Evolutionary conservation across 495 filamentous ascomycete genomes (phyloP).

Genomic region (Collariella sp.): DNA sequence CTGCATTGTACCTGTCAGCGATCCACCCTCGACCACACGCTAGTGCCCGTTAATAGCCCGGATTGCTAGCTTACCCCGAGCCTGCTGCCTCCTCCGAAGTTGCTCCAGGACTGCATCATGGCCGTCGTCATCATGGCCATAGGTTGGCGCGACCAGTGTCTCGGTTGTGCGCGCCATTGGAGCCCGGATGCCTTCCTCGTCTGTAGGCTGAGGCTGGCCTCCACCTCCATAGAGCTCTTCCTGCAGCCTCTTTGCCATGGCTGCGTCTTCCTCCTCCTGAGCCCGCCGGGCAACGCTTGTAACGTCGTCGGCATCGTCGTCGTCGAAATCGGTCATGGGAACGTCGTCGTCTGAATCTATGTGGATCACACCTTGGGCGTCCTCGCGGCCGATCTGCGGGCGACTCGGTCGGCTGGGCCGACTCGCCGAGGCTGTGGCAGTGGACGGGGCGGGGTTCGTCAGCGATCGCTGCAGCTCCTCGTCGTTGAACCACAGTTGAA

Average conservation of each 20-base stretch:
- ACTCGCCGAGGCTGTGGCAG: constrained; percentile 18
- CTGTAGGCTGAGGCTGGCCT: constrained; percentile 24
- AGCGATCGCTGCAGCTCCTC: constrained; percentile 49
- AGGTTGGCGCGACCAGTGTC: constrained; percentile 67
- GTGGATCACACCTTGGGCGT: constrained; percentile 55
- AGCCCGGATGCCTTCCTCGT: constrained; percentile 65
- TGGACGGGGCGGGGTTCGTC: constrained; percentile 33
- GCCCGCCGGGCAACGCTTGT: constrained; percentile 35
- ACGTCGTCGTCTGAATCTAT: constrained; percentile 60
- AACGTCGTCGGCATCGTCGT: constrained; percentile 24
- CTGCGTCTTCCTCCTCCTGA: constrained; percentile 77
- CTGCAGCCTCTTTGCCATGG: constrained; percentile 82
- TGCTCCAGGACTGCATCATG: constrained; percentile 58
- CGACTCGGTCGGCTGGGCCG: constrained; percentile 18
- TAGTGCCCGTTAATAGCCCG: neutral
- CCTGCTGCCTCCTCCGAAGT: constrained; percentile 47
- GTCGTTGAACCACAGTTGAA: constrained; percentile 85
- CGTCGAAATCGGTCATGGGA: constrained; percentile 51
- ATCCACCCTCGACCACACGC: neutral
- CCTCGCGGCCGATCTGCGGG: constrained; percentile 35
- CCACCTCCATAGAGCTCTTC: constrained; percentile 78
- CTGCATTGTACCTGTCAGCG: constrained; percentile 3
- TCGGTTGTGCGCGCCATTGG: constrained; percentile 88
- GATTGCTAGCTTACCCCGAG: constrained; percentile 30
- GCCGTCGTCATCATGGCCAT: constrained; percentile 51